phyloP scores from a whole-genome alignment of 495 filamentous ascomycete species.

The Penicillium angulare region DNA sequence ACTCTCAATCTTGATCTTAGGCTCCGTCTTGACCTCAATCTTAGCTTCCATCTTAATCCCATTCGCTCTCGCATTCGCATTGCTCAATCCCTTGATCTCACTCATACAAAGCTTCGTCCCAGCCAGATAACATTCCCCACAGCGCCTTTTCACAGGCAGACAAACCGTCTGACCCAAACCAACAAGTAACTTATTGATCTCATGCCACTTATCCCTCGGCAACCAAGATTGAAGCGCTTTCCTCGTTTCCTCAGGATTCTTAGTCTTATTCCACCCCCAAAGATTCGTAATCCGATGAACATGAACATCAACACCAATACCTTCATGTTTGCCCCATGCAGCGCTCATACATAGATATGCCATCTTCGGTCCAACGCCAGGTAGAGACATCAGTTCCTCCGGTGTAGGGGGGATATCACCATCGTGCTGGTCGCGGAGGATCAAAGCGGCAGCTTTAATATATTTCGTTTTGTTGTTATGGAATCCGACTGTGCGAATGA shows the following conservation, averaged over 20 bases:
- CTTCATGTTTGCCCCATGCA: slow-evolving; percentile 60
- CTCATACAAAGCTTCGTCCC: slow-evolving; percentile 72
- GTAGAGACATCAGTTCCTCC: slow-evolving; percentile 73
- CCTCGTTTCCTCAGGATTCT: slow-evolving; percentile 83
- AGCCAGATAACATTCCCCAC: slow-evolving; percentile 79
- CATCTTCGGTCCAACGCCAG: slow-evolving; percentile 97
- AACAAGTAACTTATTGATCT: slow-evolving; percentile 90
- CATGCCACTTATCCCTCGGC: slow-evolving; percentile 84
- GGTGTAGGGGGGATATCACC: slow-evolving; percentile 84
- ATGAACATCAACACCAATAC: slow-evolving; percentile 67
- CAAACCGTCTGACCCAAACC: slow-evolving; percentile 90
- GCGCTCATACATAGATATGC: slow-evolving; percentile 84
- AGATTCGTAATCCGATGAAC: slow-evolving; percentile 91
- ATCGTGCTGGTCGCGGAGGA: slow-evolving; percentile 65
- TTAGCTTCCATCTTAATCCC: slow-evolving; percentile 33
- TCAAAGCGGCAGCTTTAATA: slow-evolving; percentile 73
- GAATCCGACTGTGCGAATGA: slow-evolving; percentile 87
- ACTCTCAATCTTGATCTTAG: slow-evolving; percentile 30
- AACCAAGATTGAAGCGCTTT: slow-evolving; percentile 77
- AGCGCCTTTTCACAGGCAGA: slow-evolving; percentile 72
- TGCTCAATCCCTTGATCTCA: slow-evolving; percentile 45
- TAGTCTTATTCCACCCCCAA: slow-evolving; percentile 90
- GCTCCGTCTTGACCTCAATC: slow-evolving; percentile 47
- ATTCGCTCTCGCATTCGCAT: slow-evolving; percentile 2
- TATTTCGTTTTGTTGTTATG: slow-evolving; percentile 95